These are phyloP conservation scores for Trichoderma hamatum DNA, from an alignment of 2,329 filamentous ascomycete species.

Conservation along the genomic window DNA sequence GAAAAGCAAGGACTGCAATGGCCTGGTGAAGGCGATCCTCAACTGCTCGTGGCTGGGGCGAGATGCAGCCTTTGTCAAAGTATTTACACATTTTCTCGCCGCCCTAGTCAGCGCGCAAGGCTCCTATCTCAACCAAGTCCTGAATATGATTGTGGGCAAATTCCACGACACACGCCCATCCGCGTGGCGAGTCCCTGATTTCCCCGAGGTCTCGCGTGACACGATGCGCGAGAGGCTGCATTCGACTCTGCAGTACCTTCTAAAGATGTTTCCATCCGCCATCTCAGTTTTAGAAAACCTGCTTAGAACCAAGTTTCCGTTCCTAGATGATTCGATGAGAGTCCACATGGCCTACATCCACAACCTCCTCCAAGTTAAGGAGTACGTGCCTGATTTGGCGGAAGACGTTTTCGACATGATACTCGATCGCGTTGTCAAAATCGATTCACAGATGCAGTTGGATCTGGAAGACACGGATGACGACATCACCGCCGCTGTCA, in stretches of 20 bases:
- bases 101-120: slow-evolving; percentile 82
- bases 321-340: slow-evolving; percentile 72
- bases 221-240: slow-evolving; percentile 76
- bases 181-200: slow-evolving; percentile 52
- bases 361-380: slow-evolving; percentile 76
- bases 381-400: slow-evolving; percentile 76
- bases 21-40: slow-evolving; percentile 62
- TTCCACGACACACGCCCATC: slow-evolving; percentile 61
- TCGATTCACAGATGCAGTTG: slow-evolving; percentile 93
- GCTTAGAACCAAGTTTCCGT: slow-evolving; percentile 72
- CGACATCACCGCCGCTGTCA: slow-evolving; percentile 74
- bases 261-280: slow-evolving; percentile 80
- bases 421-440: slow-evolving; percentile 84
- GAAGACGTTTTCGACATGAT: slow-evolving; percentile 82
- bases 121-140: slow-evolving; percentile 71
- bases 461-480: slow-evolving; percentile 94
- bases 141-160: slow-evolving; percentile 79
- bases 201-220: slow-evolving; percentile 63
- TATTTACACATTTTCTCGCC: slow-evolving; percentile 69
- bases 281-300: slow-evolving; percentile 69
- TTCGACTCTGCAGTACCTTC: slow-evolving; percentile 71
- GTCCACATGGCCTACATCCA: slow-evolving; percentile 86
- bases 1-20: slow-evolving; percentile 59
- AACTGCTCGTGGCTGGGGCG: slow-evolving; percentile 66
- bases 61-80: slow-evolving; percentile 66